phyloP scores from a whole-genome alignment of 805 yeast genomes.

The Ogataea neopini region DNA sequence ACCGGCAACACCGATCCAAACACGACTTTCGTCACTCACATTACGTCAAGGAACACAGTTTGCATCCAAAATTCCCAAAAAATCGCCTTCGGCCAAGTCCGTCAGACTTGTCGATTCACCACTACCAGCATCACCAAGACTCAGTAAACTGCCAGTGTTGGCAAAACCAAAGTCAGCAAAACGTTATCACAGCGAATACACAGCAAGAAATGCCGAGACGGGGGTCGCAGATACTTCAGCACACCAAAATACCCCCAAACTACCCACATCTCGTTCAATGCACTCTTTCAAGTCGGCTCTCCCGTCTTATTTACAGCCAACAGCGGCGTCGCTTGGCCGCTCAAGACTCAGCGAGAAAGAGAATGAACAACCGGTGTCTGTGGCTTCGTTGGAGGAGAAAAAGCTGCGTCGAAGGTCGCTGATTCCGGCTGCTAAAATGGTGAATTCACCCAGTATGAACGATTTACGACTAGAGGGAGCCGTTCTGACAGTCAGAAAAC shows the following conservation, averaged over 20 bases:
- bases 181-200: slow-evolving; percentile 18
- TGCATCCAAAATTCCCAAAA: slow-evolving; percentile 27
- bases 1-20: slow-evolving; percentile 6
- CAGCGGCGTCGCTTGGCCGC: slow-evolving; percentile 20
- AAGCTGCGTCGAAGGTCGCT: slow-evolving; percentile 17
- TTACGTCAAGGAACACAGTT: slow-evolving; percentile 21
- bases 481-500: slow-evolving; percentile 1
- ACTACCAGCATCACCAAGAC: slow-evolving; percentile 1
- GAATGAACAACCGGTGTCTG: slow-evolving; percentile 10
- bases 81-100: slow-evolving; percentile 23
- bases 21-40: slow-evolving; percentile 16
- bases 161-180: slow-evolving; percentile 7
- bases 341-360: slow-evolving; percentile 19
- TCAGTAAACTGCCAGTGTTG: slow-evolving; percentile 22
- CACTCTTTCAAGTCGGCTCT: slow-evolving; percentile 9
- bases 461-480: slow-evolving; percentile 7
- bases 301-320: slow-evolving; percentile 27
- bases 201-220: not conserved
- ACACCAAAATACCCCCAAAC: slow-evolving; percentile 1
- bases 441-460: slow-evolving; percentile 1
- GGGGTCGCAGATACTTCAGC: not conserved
- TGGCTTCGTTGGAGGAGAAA: slow-evolving; percentile 6
- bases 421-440: slow-evolving; percentile 4
- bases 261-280: slow-evolving; percentile 16
- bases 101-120: slow-evolving; percentile 10